A percentile compares a stretch with the other conserved stretches of the same genome.
phyloP scores from a whole-genome alignment of 352 stramenopile species.

The Halophytophthora batemanensis region DNA sequence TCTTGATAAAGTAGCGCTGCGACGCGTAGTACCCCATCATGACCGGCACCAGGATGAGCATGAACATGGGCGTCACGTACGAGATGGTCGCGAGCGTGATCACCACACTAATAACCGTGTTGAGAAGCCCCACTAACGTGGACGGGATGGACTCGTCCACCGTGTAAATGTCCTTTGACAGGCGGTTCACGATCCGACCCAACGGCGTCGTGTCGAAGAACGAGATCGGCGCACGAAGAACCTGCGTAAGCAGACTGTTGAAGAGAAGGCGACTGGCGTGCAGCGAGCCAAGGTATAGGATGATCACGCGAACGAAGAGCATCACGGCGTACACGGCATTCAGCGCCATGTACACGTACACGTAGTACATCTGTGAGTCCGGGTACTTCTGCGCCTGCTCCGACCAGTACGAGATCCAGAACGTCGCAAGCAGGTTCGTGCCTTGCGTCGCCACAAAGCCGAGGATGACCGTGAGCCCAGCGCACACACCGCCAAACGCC shows the following conservation, averaged over 20 bases:
- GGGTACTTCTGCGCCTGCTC: slow-evolving; percentile 53
- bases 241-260: slow-evolving; percentile 43
- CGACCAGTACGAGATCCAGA: slow-evolving; percentile 95
- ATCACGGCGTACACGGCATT: slow-evolving; percentile 52
- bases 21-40: slow-evolving; percentile 49
- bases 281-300: slow-evolving; percentile 62
- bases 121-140: slow-evolving; percentile 40
- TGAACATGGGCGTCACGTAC: slow-evolving; percentile 51
- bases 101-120: slow-evolving; percentile 47
- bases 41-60: slow-evolving; percentile 61
- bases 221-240: slow-evolving; percentile 33
- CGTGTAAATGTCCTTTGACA: slow-evolving; percentile 46
- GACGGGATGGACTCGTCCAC: slow-evolving; percentile 28
- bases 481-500: slow-evolving; percentile 55
- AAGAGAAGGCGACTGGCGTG: slow-evolving; percentile 63
- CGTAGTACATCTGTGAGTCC: slow-evolving; percentile 72
- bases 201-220: slow-evolving; percentile 53
- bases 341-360: slow-evolving; percentile 83
- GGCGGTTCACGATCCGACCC: slow-evolving; percentile 46
- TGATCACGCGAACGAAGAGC: slow-evolving; percentile 60
- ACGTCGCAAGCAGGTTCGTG: slow-evolving; percentile 50
- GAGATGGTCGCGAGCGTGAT: slow-evolving; percentile 48
- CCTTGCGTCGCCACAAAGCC: slow-evolving; percentile 50
- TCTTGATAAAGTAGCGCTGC: slow-evolving; percentile 81
- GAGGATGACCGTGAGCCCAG: slow-evolving; percentile 47